Percentiles rank a stretch among this genome's conserved stretches.
These are phyloP conservation scores for Claviceps fusiformis DNA, from an alignment of 2,329 filamentous ascomycete genomes.

Conservation along the genomic window DNA sequence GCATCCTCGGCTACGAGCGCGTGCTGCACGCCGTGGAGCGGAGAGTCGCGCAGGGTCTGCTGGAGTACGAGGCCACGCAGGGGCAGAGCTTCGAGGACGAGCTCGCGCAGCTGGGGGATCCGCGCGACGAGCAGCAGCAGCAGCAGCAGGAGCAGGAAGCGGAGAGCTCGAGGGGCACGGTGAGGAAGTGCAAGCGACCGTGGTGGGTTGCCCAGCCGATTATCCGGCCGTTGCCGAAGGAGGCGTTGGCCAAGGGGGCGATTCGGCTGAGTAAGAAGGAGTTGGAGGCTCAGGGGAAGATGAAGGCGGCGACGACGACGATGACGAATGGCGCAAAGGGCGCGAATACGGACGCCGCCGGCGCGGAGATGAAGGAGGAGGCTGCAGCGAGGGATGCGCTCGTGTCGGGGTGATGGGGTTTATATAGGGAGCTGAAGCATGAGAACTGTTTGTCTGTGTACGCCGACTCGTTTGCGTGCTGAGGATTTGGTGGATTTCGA, in stretches of 20 bases:
- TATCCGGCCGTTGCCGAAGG: constrained; percentile 71
- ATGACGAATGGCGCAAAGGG: neutral
- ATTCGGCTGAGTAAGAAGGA: constrained; percentile 61
- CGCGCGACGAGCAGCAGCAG: constrained; percentile 16
- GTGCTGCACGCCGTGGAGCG: constrained; percentile 64
- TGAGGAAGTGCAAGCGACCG: constrained; percentile 62
- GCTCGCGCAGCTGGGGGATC: constrained; percentile 10
- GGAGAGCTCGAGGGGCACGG: constrained; percentile 51
- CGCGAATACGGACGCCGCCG: neutral
- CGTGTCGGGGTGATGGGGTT: neutral
- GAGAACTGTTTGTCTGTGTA: no score
- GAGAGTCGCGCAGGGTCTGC: constrained; percentile 57
- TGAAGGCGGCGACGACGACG: neutral
- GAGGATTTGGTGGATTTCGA: no score
- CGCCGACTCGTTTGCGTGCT: no score
- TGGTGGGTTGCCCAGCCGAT: constrained; percentile 90
- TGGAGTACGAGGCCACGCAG: constrained; percentile 47
- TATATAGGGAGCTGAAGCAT: neutral
- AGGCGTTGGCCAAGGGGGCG: constrained; percentile 72
- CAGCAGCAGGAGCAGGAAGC: constrained; percentile 13
- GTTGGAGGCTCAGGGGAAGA: constrained; percentile 13
- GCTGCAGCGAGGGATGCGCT: neutral
- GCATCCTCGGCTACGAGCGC: constrained; percentile 64
- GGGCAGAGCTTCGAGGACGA: constrained; percentile 35
- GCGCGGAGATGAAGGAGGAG: neutral